Percentiles rank a stretch among this genome's conserved stretches.
Conservation (phyloP, 352 stramenopile species). For the Pythium sukuiense region DNA sequence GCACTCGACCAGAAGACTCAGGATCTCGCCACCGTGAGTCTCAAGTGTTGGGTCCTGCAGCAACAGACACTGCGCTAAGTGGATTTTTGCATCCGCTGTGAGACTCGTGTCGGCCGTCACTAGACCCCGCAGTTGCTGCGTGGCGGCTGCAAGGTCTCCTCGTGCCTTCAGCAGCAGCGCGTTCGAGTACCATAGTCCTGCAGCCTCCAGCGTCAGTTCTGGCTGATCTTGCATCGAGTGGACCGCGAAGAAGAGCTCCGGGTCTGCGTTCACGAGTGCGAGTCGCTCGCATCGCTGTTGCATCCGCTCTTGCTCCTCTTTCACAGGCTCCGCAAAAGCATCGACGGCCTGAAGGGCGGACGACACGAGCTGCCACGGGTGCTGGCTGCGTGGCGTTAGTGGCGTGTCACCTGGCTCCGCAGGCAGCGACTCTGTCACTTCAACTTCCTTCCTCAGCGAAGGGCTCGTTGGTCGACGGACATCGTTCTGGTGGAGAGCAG, state of each 20-base stretch:
- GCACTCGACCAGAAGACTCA: conserved; percentile 14
- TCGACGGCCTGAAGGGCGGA: conserved; percentile 4
- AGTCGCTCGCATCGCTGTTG: not conserved
- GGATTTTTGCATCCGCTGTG: conserved; percentile 36
- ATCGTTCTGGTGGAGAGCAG: not conserved
- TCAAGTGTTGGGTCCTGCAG: conserved; percentile 31
- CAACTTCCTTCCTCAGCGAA: not conserved
- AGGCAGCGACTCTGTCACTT: not conserved
- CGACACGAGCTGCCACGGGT: conserved; percentile 2
- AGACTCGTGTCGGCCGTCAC: conserved; percentile 15
- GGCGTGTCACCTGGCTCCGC: not conserved
- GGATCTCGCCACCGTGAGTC: conserved; percentile 12
- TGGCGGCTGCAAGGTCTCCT: conserved; percentile 27
- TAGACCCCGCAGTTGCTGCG: conserved; percentile 32
- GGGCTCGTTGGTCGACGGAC: not conserved
- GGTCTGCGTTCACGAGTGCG: not conserved
- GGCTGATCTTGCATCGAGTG: not conserved
- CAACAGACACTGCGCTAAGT: conserved; percentile 52
- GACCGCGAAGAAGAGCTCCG: conserved; percentile 35
- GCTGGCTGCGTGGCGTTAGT: not conserved
- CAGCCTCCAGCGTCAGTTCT: conserved; percentile 6
- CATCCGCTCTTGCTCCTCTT: conserved; percentile 1
- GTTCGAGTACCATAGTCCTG: conserved; percentile 39
- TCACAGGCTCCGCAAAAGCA: not conserved
- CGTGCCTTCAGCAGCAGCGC: conserved; percentile 43